Conservation (phyloP, 2,329 filamentous ascomycete genomes). For the Penicillium italicum region DNA sequence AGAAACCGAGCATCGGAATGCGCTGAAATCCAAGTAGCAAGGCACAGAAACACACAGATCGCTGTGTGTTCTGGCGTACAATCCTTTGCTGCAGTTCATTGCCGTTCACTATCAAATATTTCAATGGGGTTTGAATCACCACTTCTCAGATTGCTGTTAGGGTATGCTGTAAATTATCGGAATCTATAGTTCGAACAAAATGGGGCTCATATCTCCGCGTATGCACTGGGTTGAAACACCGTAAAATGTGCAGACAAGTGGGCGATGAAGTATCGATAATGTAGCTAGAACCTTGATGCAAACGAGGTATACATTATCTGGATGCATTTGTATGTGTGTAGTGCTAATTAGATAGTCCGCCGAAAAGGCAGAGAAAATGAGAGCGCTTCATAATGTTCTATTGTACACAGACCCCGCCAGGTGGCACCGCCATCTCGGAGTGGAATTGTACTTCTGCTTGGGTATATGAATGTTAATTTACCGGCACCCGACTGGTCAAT, state of each 20-base stretch:
- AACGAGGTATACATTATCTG: not conserved
- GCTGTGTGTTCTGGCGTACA: not conserved
- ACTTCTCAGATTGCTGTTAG: no score
- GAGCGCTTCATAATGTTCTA: not conserved
- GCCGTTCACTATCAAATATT: not conserved
- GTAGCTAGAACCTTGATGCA: not conserved
- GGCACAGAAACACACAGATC: not conserved
- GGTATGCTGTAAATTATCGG: not conserved
- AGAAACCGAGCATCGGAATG: not conserved
- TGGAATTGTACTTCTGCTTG: not conserved
- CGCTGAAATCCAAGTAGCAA: not conserved
- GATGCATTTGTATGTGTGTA: not conserved
- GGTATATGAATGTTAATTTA: constrained; percentile 16
- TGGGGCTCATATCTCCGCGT: not conserved
- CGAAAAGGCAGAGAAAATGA: not conserved
- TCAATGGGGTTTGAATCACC: not conserved
- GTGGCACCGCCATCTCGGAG: not conserved
- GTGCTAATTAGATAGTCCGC: not conserved
- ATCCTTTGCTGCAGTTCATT: not conserved
- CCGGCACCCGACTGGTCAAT: constrained; percentile 31
- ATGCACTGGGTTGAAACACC: not conserved
- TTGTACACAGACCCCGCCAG: not conserved
- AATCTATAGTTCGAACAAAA: not conserved
- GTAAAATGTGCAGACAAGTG: not conserved
- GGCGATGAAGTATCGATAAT: not conserved